Conservation (phyloP, 73 alveolate genomes). For the Urostyla sp. region DNA sequence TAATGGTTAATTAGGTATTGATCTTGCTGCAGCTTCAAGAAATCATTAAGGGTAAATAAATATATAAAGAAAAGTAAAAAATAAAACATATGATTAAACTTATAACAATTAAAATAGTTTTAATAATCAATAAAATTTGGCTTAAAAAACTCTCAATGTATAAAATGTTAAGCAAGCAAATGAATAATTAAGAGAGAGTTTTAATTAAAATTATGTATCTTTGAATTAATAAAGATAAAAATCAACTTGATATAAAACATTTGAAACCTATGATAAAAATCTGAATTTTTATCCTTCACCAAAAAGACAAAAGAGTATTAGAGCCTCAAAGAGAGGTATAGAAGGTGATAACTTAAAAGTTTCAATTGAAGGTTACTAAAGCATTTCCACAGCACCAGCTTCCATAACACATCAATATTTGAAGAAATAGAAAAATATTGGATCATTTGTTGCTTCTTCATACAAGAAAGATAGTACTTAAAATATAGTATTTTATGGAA, state of each 20-base stretch:
- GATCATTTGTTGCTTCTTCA: too few relatives aligned
- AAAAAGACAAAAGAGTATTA: not conserved
- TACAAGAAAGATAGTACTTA: not conserved
- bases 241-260: not conserved
- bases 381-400: not conserved
- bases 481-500: not conserved
- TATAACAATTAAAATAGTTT: not conserved
- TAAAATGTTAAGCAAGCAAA: not conserved
- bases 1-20: too few relatives aligned
- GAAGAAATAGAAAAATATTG: too few relatives aligned
- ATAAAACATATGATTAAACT: constrained; percentile 27
- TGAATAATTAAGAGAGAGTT: not conserved
- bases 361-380: not conserved
- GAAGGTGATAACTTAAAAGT: constrained; percentile 3
- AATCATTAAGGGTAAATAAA: not conserved
- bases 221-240: constrained; percentile 31
- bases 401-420: too few relatives aligned
- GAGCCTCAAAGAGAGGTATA: not conserved
- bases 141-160: not conserved
- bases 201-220: not conserved
- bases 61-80: not conserved
- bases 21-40: not conserved
- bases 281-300: constrained; percentile 32
- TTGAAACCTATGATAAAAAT: not conserved
- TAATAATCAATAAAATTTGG: not conserved